A percentile compares a stretch with the other conserved stretches of the same genome.
phyloP scores from a whole-genome alignment of 306 rosid species.

The Abrus pulchellus region DNA sequence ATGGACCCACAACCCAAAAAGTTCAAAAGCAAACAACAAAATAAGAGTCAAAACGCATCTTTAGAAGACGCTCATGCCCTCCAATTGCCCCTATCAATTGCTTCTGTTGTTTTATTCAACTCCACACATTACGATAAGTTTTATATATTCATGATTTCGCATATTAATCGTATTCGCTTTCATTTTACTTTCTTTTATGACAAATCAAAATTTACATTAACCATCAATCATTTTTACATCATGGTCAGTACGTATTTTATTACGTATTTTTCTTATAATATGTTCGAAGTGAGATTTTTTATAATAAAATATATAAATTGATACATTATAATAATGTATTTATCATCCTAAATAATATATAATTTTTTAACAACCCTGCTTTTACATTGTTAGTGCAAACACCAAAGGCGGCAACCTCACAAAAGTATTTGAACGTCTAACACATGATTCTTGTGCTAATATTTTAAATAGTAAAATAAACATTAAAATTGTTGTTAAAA shows the following conservation, averaged over 20 bases:
- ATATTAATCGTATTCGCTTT: not conserved
- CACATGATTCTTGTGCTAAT: not conserved
- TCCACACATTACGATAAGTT: not conserved
- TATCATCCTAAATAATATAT: too few relatives aligned
- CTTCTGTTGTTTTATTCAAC: not conserved
- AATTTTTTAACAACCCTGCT: not conserved
- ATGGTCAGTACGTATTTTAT: not conserved
- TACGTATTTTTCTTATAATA: not conserved
- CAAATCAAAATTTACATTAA: too few relatives aligned
- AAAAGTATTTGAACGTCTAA: not conserved
- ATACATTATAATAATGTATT: too few relatives aligned
- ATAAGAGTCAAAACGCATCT: constrained; percentile 4
- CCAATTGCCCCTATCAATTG: too few relatives aligned
- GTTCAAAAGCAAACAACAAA: not conserved
- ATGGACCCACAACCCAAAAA: constrained; percentile 35
- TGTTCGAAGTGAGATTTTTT: not conserved
- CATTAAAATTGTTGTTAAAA: not conserved
- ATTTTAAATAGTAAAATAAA: not conserved
- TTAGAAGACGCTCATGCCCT: not conserved
- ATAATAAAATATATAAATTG: too few relatives aligned
- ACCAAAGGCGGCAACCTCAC: not conserved
- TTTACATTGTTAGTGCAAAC: not conserved
- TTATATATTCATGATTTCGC: not conserved
- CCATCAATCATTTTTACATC: not conserved
- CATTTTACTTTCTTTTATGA: not conserved